Evolutionary conservation across 2,329 filamentous ascomycete species (phyloP), one percentile per base, ranked within the genome.

Genomic region (Hypocreales sp.): DNA sequence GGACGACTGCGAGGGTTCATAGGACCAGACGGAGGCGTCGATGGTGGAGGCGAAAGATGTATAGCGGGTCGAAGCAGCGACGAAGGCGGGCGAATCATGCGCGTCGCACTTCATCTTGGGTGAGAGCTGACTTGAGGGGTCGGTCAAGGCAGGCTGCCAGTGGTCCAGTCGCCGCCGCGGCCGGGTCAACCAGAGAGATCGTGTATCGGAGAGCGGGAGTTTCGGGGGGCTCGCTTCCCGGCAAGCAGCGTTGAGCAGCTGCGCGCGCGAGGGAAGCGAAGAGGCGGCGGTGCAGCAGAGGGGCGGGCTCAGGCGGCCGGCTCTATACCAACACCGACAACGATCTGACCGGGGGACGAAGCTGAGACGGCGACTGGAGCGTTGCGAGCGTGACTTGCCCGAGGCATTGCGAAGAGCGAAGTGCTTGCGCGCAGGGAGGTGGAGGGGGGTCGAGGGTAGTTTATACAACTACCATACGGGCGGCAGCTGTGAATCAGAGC

Each of bases 1-100:
- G 22, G 77, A 75, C 33, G 72, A 68, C 48, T 68, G 70, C 54
- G 82, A 86, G 38, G 73, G 67, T n/a, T n/a, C n/a, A n/a, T n/a
- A n/a, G n/a, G n/a, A n/a, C n/a, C n/a, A n/a, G n/a, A n/a, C n/a
- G n/a, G n/a, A n/a, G n/a, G n/a, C n/a, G n/a, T n/a, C n/a, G n/a
- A n/a, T n/a, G n/a, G n/a, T n/a, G n/a, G n/a, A n/a, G n/a, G n/a
- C n/a, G n/a, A n/a, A n/a, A n/a, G n/a, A n/a, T 33, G 56, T 56
- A 58, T 66, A 61, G 48, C 48, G 56, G 44, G 41, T 38, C 35
- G 57, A 52, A 40, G 54, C 47, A 36, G 52, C 50, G 51, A 57
- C 54, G 47, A 60, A 61, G 51, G 58, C 56, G 55, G 65, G 59
- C 51, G 63, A 65, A 47, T 58, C 52, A 51, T 58, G 48, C 44